Base-by-base conservation (phyloP, 805 yeast species). In the Suhomyces xylopsoci region DNA sequence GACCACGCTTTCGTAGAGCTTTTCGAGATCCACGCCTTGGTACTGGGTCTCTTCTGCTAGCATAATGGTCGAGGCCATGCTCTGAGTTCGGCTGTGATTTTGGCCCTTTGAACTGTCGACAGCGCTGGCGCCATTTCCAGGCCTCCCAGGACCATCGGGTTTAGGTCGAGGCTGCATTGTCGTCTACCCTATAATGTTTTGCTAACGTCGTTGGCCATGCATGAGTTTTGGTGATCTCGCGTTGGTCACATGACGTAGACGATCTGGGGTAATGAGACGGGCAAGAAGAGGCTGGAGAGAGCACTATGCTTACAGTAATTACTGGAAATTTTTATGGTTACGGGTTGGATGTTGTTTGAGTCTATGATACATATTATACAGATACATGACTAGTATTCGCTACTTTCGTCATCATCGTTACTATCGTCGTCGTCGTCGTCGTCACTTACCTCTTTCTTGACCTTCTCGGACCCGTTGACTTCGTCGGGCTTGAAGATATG, bases 1-100 rank as follows among this genome's bases (percentile, higher is more conserved):
- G 45, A 87, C 61, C 1, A 84, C 75, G 28, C 79, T 74, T 47
- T 76, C 76, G 58, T 86, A 85, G 3, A 83, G 66, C 28, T 68
- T 72, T 24, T 50, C 28, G 25, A 47, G 24, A 44, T 66, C 66
- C 22, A 62, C 62, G n/a, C 52, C 53, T 7, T 57, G 59, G 51
- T 58, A 58, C n/a, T 30, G 53, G 40, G 48, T 41, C 7, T 53
- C 46, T 5, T 53, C 58, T 7, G 52, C 49, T 17, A 55, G 49
- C n/a, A 65, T 30, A 12, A 54, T 55, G 15, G 61, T 49, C 12
- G 70, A 65, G 19, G 69, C 61, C 43, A 67, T 50, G 51, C 73
- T 68, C 26, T 61, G 66, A 7, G 62, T 40, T 49, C 68, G 52
- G 36, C 52, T 17, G 32, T 32, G 19, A 26, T 28, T 28, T 12